A percentile compares a stretch with the other conserved stretches of the same genome.
phyloP scores from a whole-genome alignment of 805 yeast species.

The Candida tammaniensis region DNA sequence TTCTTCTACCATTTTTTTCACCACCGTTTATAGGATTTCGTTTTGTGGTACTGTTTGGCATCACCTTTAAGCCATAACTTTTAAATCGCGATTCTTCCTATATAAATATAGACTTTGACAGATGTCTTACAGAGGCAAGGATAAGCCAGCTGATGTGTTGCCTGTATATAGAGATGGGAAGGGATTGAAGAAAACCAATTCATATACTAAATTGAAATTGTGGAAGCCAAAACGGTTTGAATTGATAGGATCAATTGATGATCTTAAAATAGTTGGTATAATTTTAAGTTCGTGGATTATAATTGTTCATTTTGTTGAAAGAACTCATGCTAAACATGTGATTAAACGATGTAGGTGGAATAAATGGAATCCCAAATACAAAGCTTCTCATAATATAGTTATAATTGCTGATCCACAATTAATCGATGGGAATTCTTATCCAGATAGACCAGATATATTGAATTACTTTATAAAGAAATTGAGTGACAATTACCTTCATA shows the following conservation, averaged over 20 bases:
- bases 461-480: slow-evolving; percentile 57
- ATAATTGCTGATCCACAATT: slow-evolving; percentile 93
- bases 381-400: slow-evolving; percentile 45
- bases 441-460: slow-evolving; percentile 53
- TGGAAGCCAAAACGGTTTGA: background rate
- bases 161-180: slow-evolving; percentile 6
- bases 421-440: slow-evolving; percentile 85
- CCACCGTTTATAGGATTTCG: background rate
- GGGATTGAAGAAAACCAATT: background rate
- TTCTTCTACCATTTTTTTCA: slow-evolving; percentile 6
- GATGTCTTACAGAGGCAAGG: slow-evolving; percentile 23
- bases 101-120: no score
- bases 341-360: slow-evolving; percentile 50
- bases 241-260: background rate
- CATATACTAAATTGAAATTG: background rate
- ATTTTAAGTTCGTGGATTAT: slow-evolving; percentile 23
- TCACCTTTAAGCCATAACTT: no score
- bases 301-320: slow-evolving; percentile 29
- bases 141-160: slow-evolving; percentile 8
- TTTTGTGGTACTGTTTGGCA: background rate
- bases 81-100: no score
- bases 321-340: slow-evolving; percentile 24
- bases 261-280: slow-evolving; percentile 1
- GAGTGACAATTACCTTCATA: slow-evolving; percentile 75
- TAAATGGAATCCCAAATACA: slow-evolving; percentile 50